Evolutionary conservation across 306 rosid genomes (phyloP), one percentile per base, ranked within the genome.

Genomic region (Mucuna pruriens): DNA sequence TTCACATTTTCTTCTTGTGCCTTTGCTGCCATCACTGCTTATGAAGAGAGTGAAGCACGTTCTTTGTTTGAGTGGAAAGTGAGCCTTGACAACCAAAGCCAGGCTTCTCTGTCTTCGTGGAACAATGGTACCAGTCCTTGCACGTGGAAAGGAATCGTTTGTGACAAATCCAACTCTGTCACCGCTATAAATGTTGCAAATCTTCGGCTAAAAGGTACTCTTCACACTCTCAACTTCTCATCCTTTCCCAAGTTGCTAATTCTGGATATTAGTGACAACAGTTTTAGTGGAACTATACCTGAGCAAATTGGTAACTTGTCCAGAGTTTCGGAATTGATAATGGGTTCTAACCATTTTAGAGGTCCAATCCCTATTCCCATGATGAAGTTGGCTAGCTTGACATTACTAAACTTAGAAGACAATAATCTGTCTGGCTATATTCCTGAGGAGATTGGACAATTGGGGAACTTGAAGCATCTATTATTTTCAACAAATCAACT

Each of bases 51-150:
- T 0, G 71, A 79, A 70, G n/a, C n/a, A n/a, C n/a, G 58, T 45
- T 64, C 72, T 80, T 25, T 80, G 0, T 16, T 60, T 12, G 38
- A 60, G 66, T 60, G 66, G 66, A 60, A 12, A 60, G 17, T 16
- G 33, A 78, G 69, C 48, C 36, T 79, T 67, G 76, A 72, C 3
- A 48, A 46, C 33, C 74, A 72, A 72, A 80, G 74, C 74, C 79
- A 71, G 36, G 25, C 34, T 22, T 4, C 62, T 20, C 12, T 80
- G 11, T 61, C 72, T 12, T 61, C 78, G 0, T 71, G 78, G 78
- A 15, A 2, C 3, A 4, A 3, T 23, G 15, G 7, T 8, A 25
- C n/a, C 11, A 58, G 31, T 80, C 40, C 4, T 33, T 80, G 72
- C 60, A 71, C 0, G 46, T 71, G 78, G 83, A 0, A 4, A 17